A percentile compares a stretch with the other conserved stretches of the same genome.
Evolutionary conservation across 345 rosid genomes (phyloP).

Genomic region (Aurinia saxatilis): DNA sequence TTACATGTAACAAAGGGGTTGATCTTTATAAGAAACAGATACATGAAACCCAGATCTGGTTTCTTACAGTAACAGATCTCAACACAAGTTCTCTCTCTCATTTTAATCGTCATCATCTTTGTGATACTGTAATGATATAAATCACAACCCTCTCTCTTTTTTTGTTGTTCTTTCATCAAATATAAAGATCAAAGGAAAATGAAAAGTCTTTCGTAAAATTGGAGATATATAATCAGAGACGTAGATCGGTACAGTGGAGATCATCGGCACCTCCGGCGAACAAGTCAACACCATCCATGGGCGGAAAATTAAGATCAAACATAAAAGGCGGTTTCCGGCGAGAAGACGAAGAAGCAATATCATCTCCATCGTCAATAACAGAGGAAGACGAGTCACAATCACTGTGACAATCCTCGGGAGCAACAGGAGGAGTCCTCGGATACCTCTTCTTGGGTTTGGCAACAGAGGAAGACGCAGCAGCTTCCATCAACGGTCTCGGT

Average conservation of each 20-base stretch:
- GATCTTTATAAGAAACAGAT: constrained; percentile 23
- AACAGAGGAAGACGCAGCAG: constrained; percentile 16
- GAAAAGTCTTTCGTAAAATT: too few relatives aligned
- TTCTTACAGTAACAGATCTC: constrained; percentile 30
- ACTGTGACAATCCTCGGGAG: constrained; percentile 82
- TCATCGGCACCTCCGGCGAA: constrained; percentile 36
- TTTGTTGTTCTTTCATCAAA: constrained; percentile 20
- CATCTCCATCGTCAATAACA: constrained; percentile 57
- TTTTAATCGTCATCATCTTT: constrained; percentile 20
- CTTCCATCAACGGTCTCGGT: constrained; percentile 42
- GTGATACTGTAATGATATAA: not conserved
- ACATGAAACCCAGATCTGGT: constrained; percentile 23
- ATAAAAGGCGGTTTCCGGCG: constrained; percentile 40
- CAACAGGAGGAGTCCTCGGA: constrained; percentile 56
- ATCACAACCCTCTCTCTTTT: constrained; percentile 12
- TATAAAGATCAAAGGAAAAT: constrained; percentile 22
- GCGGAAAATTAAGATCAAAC: constrained; percentile 88
- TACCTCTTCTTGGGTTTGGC: constrained; percentile 34
- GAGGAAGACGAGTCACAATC: constrained; percentile 95
- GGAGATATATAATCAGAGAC: constrained; percentile 55
- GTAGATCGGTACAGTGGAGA: constrained; percentile 72
- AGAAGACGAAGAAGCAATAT: constrained; percentile 42
- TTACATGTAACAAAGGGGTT: constrained; percentile 27
- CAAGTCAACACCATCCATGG: constrained; percentile 60
- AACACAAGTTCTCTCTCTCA: constrained; percentile 3